Evolutionary conservation across 2,329 filamentous ascomycete genomes (phyloP).

Genomic region (Zymoseptoria ardabiliae): DNA sequence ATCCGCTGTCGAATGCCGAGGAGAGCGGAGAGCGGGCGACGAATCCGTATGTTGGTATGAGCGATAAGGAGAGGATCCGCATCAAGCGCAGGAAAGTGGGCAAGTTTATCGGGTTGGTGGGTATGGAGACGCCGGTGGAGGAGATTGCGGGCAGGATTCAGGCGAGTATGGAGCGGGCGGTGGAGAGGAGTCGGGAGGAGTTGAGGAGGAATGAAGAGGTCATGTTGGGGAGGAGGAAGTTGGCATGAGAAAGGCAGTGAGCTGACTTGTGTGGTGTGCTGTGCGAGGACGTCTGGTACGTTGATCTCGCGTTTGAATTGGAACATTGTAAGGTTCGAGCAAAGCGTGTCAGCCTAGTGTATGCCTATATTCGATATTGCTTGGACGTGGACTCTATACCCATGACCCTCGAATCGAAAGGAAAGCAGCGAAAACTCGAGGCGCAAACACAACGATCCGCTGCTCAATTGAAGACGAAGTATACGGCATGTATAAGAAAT

Average conservation of each 20-base stretch:
- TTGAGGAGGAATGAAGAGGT: constrained; percentile 28
- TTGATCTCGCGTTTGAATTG: not conserved
- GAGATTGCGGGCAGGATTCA: constrained; percentile 38
- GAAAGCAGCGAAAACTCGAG: not conserved
- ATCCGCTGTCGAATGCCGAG: not conserved
- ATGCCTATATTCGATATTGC: no score
- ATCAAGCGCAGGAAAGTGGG: constrained; percentile 65
- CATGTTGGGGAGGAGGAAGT: constrained; percentile 28
- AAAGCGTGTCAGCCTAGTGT: no score
- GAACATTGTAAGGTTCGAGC: no score
- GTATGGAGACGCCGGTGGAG: constrained; percentile 49
- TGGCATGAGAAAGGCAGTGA: constrained; percentile 10
- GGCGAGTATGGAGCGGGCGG: constrained; percentile 26
- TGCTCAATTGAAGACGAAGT: not conserved
- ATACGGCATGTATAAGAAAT: not conserved
- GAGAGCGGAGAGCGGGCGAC: constrained; percentile 1
- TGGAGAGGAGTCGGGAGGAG: constrained; percentile 26
- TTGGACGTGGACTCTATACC: no score
- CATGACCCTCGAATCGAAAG: not conserved
- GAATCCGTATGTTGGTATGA: constrained; percentile 26
- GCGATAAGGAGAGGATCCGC: constrained; percentile 33
- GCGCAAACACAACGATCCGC: not conserved
- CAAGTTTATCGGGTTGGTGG: constrained; percentile 64
- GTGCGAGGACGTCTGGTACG: not conserved
- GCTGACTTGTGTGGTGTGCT: no score